Conservation (phyloP, 1,284 basidiomycete genomes). For the Omphalotus olearius region DNA sequence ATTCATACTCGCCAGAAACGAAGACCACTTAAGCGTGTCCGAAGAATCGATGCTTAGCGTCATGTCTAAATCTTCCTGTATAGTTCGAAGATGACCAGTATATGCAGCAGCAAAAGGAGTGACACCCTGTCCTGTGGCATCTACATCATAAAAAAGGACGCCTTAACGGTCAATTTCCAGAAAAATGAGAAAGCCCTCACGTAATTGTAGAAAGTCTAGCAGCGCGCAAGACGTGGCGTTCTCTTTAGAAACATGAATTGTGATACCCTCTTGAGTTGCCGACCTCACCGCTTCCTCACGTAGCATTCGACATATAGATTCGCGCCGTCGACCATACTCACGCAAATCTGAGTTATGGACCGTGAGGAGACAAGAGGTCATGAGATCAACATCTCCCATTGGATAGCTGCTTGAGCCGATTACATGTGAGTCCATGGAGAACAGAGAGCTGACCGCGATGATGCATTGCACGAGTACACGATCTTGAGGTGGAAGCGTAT, state of each 20-base stretch:
- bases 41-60: background rate
- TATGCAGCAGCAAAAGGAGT: background rate
- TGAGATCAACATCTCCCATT: background rate
- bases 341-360: background rate
- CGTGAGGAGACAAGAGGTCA: background rate
- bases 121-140: background rate
- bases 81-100: background rate
- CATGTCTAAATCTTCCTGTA: background rate
- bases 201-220: constrained; percentile 2
- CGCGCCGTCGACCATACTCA: background rate
- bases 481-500: background rate
- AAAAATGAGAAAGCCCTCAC: background rate
- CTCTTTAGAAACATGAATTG: background rate
- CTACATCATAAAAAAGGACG: background rate
- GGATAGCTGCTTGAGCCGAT: background rate
- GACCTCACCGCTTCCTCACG: constrained; percentile 4
- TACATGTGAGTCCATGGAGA: background rate
- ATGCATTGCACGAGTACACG: constrained; percentile 7
- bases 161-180: background rate
- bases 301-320: constrained; percentile 2
- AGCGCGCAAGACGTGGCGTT: constrained; percentile 3
- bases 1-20: background rate
- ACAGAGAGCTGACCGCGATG: constrained; percentile 3
- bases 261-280: constrained; percentile 6
- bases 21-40: background rate